Base-by-base conservation (phyloP, 2,329 filamentous ascomycete species). In the Trichophyton benhamiae region DNA sequence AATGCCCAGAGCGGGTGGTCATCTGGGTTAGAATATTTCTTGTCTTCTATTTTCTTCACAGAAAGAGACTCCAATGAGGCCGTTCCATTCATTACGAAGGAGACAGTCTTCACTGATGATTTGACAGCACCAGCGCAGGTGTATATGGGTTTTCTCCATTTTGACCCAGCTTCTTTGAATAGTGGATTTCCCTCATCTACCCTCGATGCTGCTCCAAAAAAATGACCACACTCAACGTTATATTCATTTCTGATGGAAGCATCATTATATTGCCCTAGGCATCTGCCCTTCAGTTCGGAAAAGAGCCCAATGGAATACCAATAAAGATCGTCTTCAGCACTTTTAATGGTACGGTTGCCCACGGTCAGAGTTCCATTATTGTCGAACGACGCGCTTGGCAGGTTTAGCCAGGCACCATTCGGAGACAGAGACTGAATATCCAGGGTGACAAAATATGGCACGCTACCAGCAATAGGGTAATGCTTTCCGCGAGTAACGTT, bases 31-130 rank as follows among this genome's bases (percentile, higher is more conserved):
- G 64, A 3, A 58, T 78, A 78, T 1, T 48, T 55, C 63, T 79
- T 79, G 2, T 72, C 66, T 15, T 61, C 58, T 5, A 79, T 66
- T 8, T 67, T 66, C 1, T 65, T 65, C 2, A 79, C 68, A 1
- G 64, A 64, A 0, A 80, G 66, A 1, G 67, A 67, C 6, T 68
- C 64, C 0, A 80, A 62, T 2, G 46, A 27, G 4, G 66, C 68
- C 0, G 75, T 77, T 3, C 73, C 74, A 63, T 80, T 80, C 64
- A 69, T 72, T 1, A 66, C 63, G 63, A 81, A 79, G 0, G 67
- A 66, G 6, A 78, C 75, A 0, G 73, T 76, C 63, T 80, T 80
- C 61, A 81, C 71, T 0, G 70, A 73, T 1, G 78, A 77, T 52
- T 74, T 74, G 3, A 74, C 64, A 0, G 75, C 67, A 0, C 71